A percentile compares a stretch with the other conserved stretches of the same genome.
Conservation (phyloP, 2,329 filamentous ascomycete genomes). For the Colletotrichum filicis region DNA sequence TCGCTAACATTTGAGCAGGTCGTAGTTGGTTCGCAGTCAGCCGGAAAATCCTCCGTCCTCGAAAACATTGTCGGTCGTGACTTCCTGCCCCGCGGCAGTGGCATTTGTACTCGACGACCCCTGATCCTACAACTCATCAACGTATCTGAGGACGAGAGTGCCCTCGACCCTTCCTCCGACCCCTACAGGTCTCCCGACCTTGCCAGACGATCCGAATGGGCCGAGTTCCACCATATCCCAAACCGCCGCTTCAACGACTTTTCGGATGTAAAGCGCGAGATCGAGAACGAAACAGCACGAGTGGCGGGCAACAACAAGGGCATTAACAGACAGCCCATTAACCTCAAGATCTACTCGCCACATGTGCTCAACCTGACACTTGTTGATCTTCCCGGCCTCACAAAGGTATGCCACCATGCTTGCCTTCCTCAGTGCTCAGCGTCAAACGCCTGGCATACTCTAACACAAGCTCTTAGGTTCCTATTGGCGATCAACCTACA, state of each 20-base stretch:
- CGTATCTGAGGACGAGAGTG: constrained; percentile 77
- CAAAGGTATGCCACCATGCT: constrained; percentile 73
- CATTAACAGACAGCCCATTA: constrained; percentile 97
- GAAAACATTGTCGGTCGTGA: constrained; percentile 99
- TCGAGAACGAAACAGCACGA: constrained; percentile 94
- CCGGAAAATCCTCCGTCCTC: constrained; percentile 97
- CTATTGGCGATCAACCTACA: constrained; percentile 95
- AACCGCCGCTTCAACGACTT: constrained; percentile 93
- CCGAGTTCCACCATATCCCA: constrained; percentile 95
- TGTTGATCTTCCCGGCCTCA: constrained; percentile 94
- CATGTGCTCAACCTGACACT: constrained; percentile 96
- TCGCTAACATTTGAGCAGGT: constrained; percentile 68
- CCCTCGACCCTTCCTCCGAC: constrained; percentile 71
- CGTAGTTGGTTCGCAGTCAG: constrained; percentile 97
- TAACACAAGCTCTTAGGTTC: constrained; percentile 67
- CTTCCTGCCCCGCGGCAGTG: constrained; percentile 94
- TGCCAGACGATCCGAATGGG: constrained; percentile 78
- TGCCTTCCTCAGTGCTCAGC: not conserved
- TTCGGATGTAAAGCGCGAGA: constrained; percentile 91
- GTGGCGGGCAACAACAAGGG: constrained; percentile 96
- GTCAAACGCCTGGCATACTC: not conserved
- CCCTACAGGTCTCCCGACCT: constrained; percentile 84
- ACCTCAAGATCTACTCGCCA: constrained; percentile 97
- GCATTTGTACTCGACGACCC: constrained; percentile 94
- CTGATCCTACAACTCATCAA: constrained; percentile 99